Conservation (phyloP, 2,329 filamentous ascomycete genomes). For the Magnaporthiopsis incrustans region DNA sequence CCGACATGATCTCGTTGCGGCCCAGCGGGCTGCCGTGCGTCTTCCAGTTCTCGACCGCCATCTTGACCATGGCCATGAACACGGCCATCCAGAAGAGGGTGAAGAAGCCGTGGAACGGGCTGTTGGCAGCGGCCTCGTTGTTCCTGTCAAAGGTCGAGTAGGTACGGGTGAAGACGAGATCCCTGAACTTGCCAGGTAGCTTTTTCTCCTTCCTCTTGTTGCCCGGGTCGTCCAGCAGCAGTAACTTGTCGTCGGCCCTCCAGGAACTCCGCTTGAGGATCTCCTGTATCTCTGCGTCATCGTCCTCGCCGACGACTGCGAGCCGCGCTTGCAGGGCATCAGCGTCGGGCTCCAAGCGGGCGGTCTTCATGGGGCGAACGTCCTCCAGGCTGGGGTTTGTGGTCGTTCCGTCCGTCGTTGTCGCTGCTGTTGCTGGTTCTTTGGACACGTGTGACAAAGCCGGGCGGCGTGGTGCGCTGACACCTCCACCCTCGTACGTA, state of each 20-base stretch:
- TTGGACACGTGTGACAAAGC: background rate
- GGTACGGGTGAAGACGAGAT: conserved; percentile 63
- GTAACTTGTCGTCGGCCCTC: conserved; percentile 17
- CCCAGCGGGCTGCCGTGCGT: conserved; percentile 62
- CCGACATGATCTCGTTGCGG: conserved; percentile 61
- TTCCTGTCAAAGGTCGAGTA: conserved; percentile 70
- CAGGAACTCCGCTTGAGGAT: conserved; percentile 24
- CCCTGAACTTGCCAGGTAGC: conserved; percentile 27
- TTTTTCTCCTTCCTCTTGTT: background rate
- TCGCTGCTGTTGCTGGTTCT: background rate
- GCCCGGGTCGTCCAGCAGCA: conserved; percentile 1
- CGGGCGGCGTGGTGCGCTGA: background rate
- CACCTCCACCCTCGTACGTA: background rate
- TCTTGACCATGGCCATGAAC: conserved; percentile 56
- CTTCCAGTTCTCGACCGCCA: conserved; percentile 60
- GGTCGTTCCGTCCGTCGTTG: background rate
- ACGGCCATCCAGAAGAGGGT: conserved; percentile 71
- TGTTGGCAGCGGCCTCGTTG: conserved; percentile 55
- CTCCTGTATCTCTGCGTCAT: conserved; percentile 31
- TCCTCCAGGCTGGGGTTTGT: background rate
- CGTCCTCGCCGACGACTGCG: conserved; percentile 18
- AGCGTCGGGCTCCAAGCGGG: background rate
- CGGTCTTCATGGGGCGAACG: background rate
- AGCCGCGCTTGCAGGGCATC: conserved; percentile 7
- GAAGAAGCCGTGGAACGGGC: conserved; percentile 72